Conservation (phyloP, 257 asterid genomes). For the Rhazya stricta region DNA sequence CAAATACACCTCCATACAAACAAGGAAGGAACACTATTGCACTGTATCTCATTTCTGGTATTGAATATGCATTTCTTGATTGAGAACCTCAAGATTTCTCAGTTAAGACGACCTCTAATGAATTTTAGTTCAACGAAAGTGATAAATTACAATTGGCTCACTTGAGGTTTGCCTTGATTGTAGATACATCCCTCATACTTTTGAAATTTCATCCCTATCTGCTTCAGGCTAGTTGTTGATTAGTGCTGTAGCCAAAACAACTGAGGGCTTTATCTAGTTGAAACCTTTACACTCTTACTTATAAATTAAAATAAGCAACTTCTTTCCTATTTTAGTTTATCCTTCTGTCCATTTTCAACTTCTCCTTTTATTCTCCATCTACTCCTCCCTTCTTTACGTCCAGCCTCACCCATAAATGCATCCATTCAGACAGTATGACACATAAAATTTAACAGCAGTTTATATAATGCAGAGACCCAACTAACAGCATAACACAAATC, state of each 20-base stretch:
- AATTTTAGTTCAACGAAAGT: neutral
- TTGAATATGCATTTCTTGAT: neutral
- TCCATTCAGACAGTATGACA: neutral
- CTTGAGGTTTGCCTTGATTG: neutral
- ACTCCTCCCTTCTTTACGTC: neutral
- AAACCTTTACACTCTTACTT: neutral
- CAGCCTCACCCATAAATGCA: neutral
- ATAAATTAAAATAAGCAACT: neutral
- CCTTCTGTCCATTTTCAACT: neutral
- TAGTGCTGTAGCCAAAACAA: neutral
- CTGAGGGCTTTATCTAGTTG: neutral
- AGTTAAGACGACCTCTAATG: neutral
- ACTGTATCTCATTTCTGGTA: neutral
- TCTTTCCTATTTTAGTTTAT: neutral
- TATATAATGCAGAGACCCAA: too few species aligned
- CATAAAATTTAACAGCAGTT: neutral
- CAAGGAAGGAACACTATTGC: neutral
- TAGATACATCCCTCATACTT: neutral
- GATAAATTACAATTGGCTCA: neutral
- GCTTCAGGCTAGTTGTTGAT: neutral
- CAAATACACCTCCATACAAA: neutral
- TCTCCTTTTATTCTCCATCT: neutral
- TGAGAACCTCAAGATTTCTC: neutral
- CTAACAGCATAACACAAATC: too few species aligned
- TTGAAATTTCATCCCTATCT: neutral